Evolutionary conservation across 73 alveolate genomes (phyloP).

Genomic region (Stentor roeselii): DNA sequence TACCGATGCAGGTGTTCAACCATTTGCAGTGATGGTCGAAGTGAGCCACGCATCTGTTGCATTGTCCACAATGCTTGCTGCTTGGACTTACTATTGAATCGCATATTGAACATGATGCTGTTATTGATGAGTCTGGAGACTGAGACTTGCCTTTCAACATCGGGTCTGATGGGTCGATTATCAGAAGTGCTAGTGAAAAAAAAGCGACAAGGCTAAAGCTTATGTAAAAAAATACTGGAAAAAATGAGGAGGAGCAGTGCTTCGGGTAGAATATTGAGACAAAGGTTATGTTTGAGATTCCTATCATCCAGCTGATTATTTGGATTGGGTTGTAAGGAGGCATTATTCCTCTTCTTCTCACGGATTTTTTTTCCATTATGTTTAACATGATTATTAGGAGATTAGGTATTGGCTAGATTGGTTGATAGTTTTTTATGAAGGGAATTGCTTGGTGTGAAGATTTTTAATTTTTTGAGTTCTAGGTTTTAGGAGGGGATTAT

Average conservation of each 20-base stretch:
- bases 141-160: not conserved
- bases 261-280: not conserved
- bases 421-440: too few relatives aligned
- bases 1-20: slow-evolving; percentile 60
- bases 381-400: too few relatives aligned
- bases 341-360: not conserved
- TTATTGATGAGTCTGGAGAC: not conserved
- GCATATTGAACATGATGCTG: slow-evolving; percentile 35
- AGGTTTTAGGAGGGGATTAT: too few relatives aligned
- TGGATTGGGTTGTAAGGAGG: not conserved
- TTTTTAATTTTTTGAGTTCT: too few relatives aligned
- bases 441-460: too few relatives aligned
- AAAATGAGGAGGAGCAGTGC: not conserved
- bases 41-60: slow-evolving; percentile 55
- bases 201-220: not conserved
- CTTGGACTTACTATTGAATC: slow-evolving; percentile 33
- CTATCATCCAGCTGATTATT: not conserved
- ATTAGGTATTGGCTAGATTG: too few relatives aligned
- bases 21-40: slow-evolving; percentile 68
- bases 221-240: not conserved
- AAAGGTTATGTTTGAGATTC: not conserved
- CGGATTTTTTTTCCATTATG: slow-evolving; percentile 1
- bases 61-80: slow-evolving; percentile 59
- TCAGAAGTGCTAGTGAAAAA: not conserved
- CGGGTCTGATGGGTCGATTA: not conserved